Percentiles rank a stretch among this genome's conserved stretches.
phyloP scores from a whole-genome alignment of 495 filamentous ascomycete species.

The Xylaria venustula region DNA sequence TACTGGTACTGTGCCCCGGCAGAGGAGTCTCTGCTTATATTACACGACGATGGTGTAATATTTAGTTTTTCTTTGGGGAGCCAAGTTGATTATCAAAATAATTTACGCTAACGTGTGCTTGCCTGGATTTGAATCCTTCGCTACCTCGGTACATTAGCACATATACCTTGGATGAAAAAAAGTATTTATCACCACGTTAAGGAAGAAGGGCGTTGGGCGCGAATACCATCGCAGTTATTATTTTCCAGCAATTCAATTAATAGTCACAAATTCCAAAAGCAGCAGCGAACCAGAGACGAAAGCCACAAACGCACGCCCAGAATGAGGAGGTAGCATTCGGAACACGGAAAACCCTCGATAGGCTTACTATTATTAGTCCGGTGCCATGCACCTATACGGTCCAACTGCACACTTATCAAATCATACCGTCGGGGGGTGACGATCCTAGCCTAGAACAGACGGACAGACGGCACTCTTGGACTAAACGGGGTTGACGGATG shows the following conservation, averaged over 20 bases:
- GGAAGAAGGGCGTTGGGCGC: neutral
- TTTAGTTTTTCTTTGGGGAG: conserved; percentile 4
- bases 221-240: no score
- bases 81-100: conserved; percentile 1
- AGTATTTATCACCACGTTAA: neutral
- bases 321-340: neutral
- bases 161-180: no score
- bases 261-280: neutral
- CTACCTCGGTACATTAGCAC: neutral
- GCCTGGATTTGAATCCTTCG: neutral
- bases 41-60: neutral
- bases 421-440: neutral
- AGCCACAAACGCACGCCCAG: neutral
- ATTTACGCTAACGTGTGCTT: conserved; percentile 5
- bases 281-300: no score
- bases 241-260: no score
- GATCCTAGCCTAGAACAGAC: conserved; percentile 9
- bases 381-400: neutral
- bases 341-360: neutral
- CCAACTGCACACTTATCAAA: conserved; percentile 10
- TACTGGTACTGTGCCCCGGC: neutral
- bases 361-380: neutral
- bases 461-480: neutral
- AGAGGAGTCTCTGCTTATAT: neutral
- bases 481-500: neutral